Base-by-base conservation (phyloP, 2,329 filamentous ascomycete genomes). In the Xylariaceae sp. region DNA sequence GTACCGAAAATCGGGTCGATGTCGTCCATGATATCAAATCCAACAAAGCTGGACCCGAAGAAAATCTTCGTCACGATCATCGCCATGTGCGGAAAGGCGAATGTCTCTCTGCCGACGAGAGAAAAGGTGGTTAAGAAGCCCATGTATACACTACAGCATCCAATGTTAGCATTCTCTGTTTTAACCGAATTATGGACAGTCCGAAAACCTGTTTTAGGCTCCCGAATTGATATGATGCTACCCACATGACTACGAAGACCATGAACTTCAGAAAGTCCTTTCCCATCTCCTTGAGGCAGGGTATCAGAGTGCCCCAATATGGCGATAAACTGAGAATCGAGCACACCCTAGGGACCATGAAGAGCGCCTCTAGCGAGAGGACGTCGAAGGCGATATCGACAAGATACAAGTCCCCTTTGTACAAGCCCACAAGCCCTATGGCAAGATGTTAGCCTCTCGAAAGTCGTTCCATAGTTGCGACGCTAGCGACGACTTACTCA, bases 261-360 rank as follows among this genome's bases (percentile, higher is more conserved):
- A 83, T 78, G 56, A 93, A 90, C 64, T 89, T 89, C 16, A 74
- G 56, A 70, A 96, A 96, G 70, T 96, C 91, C 73, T 93, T 93
- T 40, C 89, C 89, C 93, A 97, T 97, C 71, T 93, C 91, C 71
- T 95, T 95, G 48, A 97, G 80, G 61, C 93, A 96, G 0, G 92
- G 93, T 57, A 97, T 93, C 47, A 95, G 74, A 0, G 89, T 95
- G 42, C 91, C 93, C 82, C 95, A 97, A 71, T 96, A 96, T 1
- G 91, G 90, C 66, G 91, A 91, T 61, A 97, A 74, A 70, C 89
- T 93, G 60, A 96, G 81, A 50, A 97, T 82, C 14, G 92, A 96
- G 75, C 89, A 96, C 64, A 96, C 89, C 57, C 90, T 88, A 16
- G 93, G 93, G 19, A 96, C 89, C 73, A 97, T 87, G 71, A 97